Evolutionary conservation across 306 rosid genomes (phyloP), one percentile per base, ranked within the genome.

Genomic region (Cicer cuneatum): DNA sequence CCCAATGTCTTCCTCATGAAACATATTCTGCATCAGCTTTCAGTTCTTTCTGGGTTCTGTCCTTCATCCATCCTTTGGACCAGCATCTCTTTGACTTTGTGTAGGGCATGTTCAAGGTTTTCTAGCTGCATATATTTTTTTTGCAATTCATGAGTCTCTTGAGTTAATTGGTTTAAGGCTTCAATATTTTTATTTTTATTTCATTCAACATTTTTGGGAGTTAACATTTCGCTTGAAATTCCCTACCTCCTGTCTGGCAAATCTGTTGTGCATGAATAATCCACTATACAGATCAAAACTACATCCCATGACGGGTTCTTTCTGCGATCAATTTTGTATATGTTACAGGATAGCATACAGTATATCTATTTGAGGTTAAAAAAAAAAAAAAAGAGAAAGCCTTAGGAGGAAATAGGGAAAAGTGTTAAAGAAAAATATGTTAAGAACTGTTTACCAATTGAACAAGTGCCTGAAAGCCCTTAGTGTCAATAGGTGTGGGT

Each of bases 211-310:
- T 41, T 41, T 48, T 54, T 40, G 54, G 42, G 72, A 65, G 56
- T 21, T 7, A 84, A 43, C 21, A 66, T 38, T 46, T 62, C 6
- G 1, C 39, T 7, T 37, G 52, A 19, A 29, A 54, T 65, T 81
- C 14, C 62, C 18, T 84, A 87, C 95, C 95, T 87, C 92, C 81
- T 85, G 90, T 59, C 76, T 77, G 83, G 95, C 89, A 58, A 87
- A 87, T 72, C 85, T 82, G 74, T 87, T 89, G 16, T 74, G 67
- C 41, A 63, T 7, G 73, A 72, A 87, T 48, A 85, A 52, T 71
- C 95, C 95, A 42, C 79, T 80, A 16, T 75, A 87, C 77, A 89
- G 82, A 71, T 89, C 95, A 76, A 67, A 84, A 73, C 90, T 84
- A 29, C 74, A 53, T 24, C 77, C 72, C 80, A 57, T 10, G 43